phyloP scores from a whole-genome alignment of 2,329 filamentous ascomycete genomes.

The Alternaria conjuncta region DNA sequence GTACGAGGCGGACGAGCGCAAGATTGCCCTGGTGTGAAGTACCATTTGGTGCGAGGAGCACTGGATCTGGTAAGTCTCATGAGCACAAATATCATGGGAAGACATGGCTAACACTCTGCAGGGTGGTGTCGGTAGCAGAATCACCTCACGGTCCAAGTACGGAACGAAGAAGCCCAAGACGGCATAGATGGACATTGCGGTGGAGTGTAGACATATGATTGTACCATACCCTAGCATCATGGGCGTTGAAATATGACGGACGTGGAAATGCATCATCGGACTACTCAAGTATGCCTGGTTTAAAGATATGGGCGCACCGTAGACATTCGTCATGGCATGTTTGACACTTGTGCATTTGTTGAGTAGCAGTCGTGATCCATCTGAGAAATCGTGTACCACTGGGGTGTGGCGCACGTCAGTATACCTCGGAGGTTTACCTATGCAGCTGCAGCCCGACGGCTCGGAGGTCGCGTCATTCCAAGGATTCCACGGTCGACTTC shows the following conservation, averaged over 20 bases:
- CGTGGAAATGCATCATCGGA: background rate
- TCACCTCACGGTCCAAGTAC: conserved; percentile 91
- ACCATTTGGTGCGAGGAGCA: conserved; percentile 89
- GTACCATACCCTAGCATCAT: conserved; percentile 38
- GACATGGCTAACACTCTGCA: conserved; percentile 51
- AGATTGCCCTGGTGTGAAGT: conserved; percentile 98
- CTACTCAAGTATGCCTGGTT: background rate
- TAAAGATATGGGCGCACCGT: background rate
- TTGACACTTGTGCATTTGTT: background rate
- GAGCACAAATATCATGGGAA: background rate
- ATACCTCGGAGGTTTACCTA: conserved; percentile 1
- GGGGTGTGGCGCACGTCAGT: background rate
- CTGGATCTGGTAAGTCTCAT: conserved; percentile 80
- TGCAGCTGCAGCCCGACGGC: background rate
- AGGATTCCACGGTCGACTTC: conserved; percentile 9
- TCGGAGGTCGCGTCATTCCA: conserved; percentile 13
- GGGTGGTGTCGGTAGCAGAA: conserved; percentile 88
- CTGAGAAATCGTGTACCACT: background rate
- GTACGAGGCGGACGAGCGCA: conserved; percentile 92
- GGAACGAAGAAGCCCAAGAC: conserved; percentile 97
- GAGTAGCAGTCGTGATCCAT: background rate
- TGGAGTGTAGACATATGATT: conserved; percentile 25
- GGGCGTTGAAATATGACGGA: conserved; percentile 24
- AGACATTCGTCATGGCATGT: background rate
- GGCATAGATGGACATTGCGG: conserved; percentile 19